These are phyloP conservation scores for Piloderma croceum DNA, from an alignment of 768 basidiomycete species.

Conservation along the genomic window DNA sequence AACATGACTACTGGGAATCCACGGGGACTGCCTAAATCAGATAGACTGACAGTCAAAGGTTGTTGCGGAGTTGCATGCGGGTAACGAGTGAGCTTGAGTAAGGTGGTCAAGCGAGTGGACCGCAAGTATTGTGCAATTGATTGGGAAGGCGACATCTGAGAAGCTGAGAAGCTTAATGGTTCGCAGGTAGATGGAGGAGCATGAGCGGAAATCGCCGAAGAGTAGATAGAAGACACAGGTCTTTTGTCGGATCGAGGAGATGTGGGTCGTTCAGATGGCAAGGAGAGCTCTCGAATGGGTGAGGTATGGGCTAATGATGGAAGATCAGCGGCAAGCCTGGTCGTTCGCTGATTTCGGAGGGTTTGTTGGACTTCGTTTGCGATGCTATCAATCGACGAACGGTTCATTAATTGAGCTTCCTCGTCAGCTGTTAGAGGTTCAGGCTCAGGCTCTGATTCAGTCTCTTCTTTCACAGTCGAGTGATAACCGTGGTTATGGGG, in stretches of 20 bases:
- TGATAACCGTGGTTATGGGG: conserved; percentile 41
- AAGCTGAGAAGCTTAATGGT: conserved; percentile 29
- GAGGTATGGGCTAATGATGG: conserved; percentile 31
- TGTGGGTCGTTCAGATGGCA: no score
- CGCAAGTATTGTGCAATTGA: conserved; percentile 83
- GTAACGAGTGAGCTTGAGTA: conserved; percentile 71
- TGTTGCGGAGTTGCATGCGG: conserved; percentile 73
- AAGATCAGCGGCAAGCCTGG: conserved; percentile 28
- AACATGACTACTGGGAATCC: conserved; percentile 90
- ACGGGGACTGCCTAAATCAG: conserved; percentile 81
- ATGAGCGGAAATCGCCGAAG: conserved; percentile 44
- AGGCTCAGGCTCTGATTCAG: conserved; percentile 45
- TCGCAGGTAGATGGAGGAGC: conserved; percentile 46
- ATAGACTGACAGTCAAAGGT: conserved; percentile 83
- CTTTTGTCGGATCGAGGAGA: conserved; percentile 55
- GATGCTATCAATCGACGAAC: conserved; percentile 86
- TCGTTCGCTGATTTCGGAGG: conserved; percentile 50
- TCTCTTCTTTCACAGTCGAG: conserved; percentile 45
- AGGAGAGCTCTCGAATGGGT: conserved; percentile 45
- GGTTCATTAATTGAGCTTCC: conserved; percentile 60
- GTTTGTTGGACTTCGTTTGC: conserved; percentile 76
- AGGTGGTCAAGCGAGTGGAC: conserved; percentile 78
- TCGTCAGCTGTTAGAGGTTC: conserved; percentile 46
- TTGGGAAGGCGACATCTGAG: conserved; percentile 40
- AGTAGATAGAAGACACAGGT: conserved; percentile 44